These are phyloP conservation scores for Pilasporangium apinafurcum DNA, from an alignment of 352 stramenopile genomes.

Conservation along the genomic window DNA sequence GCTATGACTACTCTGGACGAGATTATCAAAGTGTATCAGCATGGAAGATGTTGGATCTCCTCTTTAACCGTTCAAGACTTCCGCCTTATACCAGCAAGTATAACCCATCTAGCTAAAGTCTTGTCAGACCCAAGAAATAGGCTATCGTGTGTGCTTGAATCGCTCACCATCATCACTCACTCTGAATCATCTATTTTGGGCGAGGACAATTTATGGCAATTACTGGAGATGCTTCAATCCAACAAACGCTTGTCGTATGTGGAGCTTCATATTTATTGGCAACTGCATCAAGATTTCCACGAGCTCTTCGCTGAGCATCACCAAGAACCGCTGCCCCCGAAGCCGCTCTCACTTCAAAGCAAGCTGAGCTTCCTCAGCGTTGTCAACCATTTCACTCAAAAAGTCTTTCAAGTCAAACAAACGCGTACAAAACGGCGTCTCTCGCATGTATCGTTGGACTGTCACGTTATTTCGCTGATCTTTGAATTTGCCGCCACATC, in stretches of 20 bases:
- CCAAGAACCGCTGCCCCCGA: neutral
- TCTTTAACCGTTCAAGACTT: neutral
- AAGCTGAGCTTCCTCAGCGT: conserved; percentile 3
- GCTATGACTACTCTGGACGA: neutral
- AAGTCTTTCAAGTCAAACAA: no score
- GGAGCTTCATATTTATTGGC: conserved; percentile 6
- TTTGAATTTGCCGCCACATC: conserved; percentile 5
- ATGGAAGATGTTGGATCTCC: neutral
- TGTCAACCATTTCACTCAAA: neutral
- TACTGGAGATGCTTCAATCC: conserved; percentile 8
- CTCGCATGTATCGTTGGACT: no score
- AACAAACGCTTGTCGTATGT: conserved; percentile 6
- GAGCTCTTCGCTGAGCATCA: neutral
- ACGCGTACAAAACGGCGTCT: no score
- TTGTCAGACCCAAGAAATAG: neutral
- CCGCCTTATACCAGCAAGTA: neutral
- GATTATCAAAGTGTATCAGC: neutral
- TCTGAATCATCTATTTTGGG: conserved; percentile 15
- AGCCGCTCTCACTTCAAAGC: neutral
- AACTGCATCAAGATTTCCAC: neutral
- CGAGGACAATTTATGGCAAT: conserved; percentile 6
- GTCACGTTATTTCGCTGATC: conserved; percentile 4
- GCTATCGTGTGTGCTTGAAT: neutral
- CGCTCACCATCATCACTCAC: no score
- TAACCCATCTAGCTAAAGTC: neutral